A percentile compares a stretch with the other conserved stretches of the same genome.
Conservation (phyloP, 2,329 filamentous ascomycete species). For the Claviceps maximensis region DNA sequence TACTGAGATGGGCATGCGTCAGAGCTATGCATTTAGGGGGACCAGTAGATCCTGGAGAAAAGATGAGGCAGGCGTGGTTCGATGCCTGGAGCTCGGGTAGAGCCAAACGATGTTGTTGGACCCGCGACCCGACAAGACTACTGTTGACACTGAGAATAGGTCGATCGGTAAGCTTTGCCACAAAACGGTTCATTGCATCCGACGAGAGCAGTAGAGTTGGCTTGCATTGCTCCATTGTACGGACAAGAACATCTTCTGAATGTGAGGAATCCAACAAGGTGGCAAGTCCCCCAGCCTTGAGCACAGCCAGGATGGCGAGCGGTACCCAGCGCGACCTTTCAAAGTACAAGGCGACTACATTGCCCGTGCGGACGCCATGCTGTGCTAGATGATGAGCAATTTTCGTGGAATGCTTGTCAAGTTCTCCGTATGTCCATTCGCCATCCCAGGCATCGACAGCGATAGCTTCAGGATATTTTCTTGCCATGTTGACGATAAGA, state of each 20-base stretch:
- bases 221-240: neutral
- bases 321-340: constrained; percentile 14
- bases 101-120: no score
- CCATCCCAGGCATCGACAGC: constrained; percentile 13
- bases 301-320: constrained; percentile 13
- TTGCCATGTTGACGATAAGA: neutral
- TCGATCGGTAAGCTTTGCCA: neutral
- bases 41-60: neutral
- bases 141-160: neutral
- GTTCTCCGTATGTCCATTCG: constrained; percentile 10
- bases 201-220: neutral
- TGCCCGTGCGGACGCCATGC: neutral
- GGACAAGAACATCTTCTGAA: neutral
- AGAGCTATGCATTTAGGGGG: neutral
- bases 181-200: neutral
- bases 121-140: neutral
- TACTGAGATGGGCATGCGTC: constrained; percentile 2
- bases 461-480: neutral
- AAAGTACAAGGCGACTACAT: constrained; percentile 13
- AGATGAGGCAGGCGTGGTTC: neutral
- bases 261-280: constrained; percentile 4
- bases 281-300: constrained; percentile 16
- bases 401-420: constrained; percentile 9
- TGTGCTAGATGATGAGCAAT: constrained; percentile 8
- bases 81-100: neutral